Evolutionary conservation across 352 stramenopile genomes (phyloP), one percentile per base, ranked within the genome.

Genomic region (Phytophthora multivora): DNA sequence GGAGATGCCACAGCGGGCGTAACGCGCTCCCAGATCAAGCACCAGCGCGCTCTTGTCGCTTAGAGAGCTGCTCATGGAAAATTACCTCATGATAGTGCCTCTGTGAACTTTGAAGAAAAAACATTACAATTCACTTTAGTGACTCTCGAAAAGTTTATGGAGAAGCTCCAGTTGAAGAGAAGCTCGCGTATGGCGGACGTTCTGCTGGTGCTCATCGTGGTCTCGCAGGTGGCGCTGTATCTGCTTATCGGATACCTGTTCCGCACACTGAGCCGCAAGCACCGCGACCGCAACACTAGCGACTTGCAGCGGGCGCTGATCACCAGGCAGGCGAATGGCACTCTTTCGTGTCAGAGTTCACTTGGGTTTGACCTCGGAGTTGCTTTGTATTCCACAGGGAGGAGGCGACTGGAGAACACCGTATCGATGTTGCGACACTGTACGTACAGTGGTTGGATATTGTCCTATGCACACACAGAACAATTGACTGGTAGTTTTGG

Each of bases 1-100:
- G 8, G 87, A 88, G 41, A 96, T 57, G 13, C 87, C 87, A 52
- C 74, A 84, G 55, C 86, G 83, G 38, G 88, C 59, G 69, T 80
- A 93, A 39, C 80, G 82, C 15, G 66, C 61, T 38, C 87, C 87
- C 26, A 96, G 51, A 60, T 96, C 87, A 50, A 96, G 63, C 64
- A 96, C 85, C 45, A 96, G 79, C 73, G 82, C 73, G 43, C 59
- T 80, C 72, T 84, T 86, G 54, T 86, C 77, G 48, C 51, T 68
- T 35, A 59, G 35, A 18, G 57, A 46, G 63, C 58, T 65, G 54
- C 52, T 71, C 69, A 77, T 73, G 40, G 0, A 23, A 28, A 51
- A 40, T 40, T 48, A 23, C 55, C 55, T 12, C 45, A 19, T 43
- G 5, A 28, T 18, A 62, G 38, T 56, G 59, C 60, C 59, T 16